Evolutionary conservation across 2,329 filamentous ascomycete genomes (phyloP), one percentile per base, ranked within the genome.

Genomic region (Penicillium sp.): DNA sequence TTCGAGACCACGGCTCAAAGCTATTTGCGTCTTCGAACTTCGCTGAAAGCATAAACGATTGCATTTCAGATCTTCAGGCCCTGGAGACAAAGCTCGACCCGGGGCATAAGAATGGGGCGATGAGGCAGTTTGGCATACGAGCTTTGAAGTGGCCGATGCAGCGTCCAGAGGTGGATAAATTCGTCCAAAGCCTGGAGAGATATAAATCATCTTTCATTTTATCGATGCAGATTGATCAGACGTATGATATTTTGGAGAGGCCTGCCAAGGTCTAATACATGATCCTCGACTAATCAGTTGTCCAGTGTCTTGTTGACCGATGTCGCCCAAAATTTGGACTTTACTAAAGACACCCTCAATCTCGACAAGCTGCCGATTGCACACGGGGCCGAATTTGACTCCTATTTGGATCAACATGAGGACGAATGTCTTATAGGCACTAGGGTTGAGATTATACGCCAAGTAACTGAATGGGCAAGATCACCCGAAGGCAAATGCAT

Each of bases 101-200:
- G 39, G 43, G 52, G 31, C 61, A 45, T 14, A 46, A 42, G 38
- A 49, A 57, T 7, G 54, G 22, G 4, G n/a, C 47, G 7, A 65
- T 65, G 62, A 66, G 55, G 1, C 65, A 53, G 52, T 32, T 63
- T 34, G 64, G 61, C 43, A 18, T 67, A 22, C 62, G 67, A 50
- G 61, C 66, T 16, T 56, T 70, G 16, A 70, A 66, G 39, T 72
- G 69, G 67, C 67, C 69, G 3, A 56, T 72, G 32, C 60, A 66
- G 32, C 60, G 60, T 32, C 38, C 43, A 16, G 64, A 70, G 36
- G 56, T 72, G 8, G 62, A 66, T 6, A 43, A 57, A 6, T 22
- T 57, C 18, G 50, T 63, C 6, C 21, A 44, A 8, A 54, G 57
- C 5, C 45, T 71, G 4, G 61, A 68, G 45, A 56, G 58, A 54